A percentile compares a stretch with the other conserved stretches of the same genome.
Evolutionary conservation across 1,284 basidiomycete species (phyloP).

Genomic region (Ustilago xerochloae): DNA sequence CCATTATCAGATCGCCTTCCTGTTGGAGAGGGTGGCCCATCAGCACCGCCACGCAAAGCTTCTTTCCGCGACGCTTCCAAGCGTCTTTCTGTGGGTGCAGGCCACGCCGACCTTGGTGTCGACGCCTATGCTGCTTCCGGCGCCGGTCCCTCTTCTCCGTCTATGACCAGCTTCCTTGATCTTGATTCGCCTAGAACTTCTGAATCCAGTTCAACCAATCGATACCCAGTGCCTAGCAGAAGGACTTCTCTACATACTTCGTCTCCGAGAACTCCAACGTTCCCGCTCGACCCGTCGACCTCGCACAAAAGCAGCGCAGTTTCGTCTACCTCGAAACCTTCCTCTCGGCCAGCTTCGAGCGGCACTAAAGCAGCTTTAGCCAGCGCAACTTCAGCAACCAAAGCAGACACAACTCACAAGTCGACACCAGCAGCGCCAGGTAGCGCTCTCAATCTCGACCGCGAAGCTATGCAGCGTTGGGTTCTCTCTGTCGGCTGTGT

Average conservation of each 20-base stretch:
- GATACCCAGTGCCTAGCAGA: slow-evolving; percentile 25
- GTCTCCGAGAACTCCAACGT: slow-evolving; percentile 14
- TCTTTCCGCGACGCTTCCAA: slow-evolving; percentile 45
- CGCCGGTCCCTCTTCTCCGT: slow-evolving; percentile 24
- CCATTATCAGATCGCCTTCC: slow-evolving; percentile 33
- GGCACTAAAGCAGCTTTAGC: slow-evolving; percentile 14
- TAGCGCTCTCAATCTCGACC: slow-evolving; percentile 28
- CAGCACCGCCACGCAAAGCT: slow-evolving; percentile 38
- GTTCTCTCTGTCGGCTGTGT: slow-evolving; percentile 65
- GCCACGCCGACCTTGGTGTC: slow-evolving; percentile 37
- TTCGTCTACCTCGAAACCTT: neutral
- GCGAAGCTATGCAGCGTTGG: slow-evolving; percentile 65
- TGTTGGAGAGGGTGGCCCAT: slow-evolving; percentile 33
- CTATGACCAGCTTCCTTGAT: slow-evolving; percentile 44
- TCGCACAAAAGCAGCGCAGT: neutral
- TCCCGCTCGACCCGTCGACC: neutral
- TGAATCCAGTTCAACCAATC: slow-evolving; percentile 18
- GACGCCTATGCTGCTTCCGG: slow-evolving; percentile 19
- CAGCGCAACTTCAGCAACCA: neutral
- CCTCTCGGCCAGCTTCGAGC: slow-evolving; percentile 15
- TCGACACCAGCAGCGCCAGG: neutral
- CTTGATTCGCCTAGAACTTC: slow-evolving; percentile 45
- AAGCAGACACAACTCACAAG: neutral
- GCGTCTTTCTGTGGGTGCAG: slow-evolving; percentile 16
- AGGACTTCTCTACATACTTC: slow-evolving; percentile 31